Base-by-base conservation (phyloP, 495 filamentous ascomycete species). In the Aspergillus heteromorphus region DNA sequence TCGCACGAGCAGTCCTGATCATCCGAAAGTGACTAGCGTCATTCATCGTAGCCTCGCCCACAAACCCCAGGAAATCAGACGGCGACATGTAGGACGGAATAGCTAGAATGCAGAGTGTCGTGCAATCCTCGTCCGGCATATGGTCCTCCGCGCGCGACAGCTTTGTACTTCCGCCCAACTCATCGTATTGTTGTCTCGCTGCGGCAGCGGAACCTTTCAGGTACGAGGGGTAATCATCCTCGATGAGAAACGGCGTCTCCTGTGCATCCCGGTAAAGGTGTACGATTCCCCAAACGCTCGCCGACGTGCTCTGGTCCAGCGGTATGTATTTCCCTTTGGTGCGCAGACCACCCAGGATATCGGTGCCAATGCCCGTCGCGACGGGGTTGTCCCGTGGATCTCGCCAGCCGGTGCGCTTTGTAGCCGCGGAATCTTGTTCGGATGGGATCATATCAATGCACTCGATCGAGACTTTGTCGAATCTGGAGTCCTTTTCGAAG, bases 11-110 rank as follows among this genome's bases (percentile, higher is more conserved):
- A 4, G 93, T 97, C 75, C 89, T 83, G 45, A 98, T 87, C 87
- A 98, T 95, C 38, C 93, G 79, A 63, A 96, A 95, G 73, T 98
- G 95, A 61, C 88, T 95, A 55, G 97, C 89, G 51, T 89, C 79
- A 55, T 89, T 86, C 67, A 88, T 82, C 59, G 91, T 96, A 64
- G 85, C 84, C 69, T 97, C 89, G 1, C 93, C 93, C 30, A 97
- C 83, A 61, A 93, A 97, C 0, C 91, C 92, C 57, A 98, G 67
- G 56, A 98, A 92, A 62, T 97, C 95, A 18, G 84, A 87, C 4
- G 91, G 87, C 10, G 89, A 91, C 65, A 97, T 82, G 65, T 97
- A 97, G 27, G 85, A 91, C 2, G 93, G 93, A 10, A 98, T 95
- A 9, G 95, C 92, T 25, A 96, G 84, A 40, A 98, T 89, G 66